Evolutionary conservation across 2,329 filamentous ascomycete genomes (phyloP).

Genomic region (Sarocladiaceae sp.): DNA sequence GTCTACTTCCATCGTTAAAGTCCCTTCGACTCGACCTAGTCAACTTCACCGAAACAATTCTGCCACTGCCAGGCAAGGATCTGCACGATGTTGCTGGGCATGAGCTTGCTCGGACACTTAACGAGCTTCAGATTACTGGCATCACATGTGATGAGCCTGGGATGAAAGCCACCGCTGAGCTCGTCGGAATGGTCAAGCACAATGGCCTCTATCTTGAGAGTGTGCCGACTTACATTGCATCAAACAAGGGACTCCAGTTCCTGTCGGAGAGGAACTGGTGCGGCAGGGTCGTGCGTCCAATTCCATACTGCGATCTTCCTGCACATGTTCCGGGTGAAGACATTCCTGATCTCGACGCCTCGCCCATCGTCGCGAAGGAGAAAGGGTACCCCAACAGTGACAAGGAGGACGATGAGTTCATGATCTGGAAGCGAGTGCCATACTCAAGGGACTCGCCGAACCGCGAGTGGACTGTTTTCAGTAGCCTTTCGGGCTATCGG

Average conservation of each 20-base stretch:
- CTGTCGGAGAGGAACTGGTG: constrained; percentile 36
- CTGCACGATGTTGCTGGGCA: constrained; percentile 50
- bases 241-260: constrained; percentile 31
- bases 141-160: constrained; percentile 46
- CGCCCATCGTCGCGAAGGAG: no score
- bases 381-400: neutral
- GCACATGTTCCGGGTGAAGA: no score
- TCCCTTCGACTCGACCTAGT: constrained; percentile 49
- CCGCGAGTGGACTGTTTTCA: constrained; percentile 47
- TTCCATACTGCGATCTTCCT: neutral
- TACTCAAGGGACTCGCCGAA: constrained; percentile 31
- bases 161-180: constrained; percentile 40
- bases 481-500: constrained; percentile 31
- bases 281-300: constrained; percentile 33
- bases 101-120: constrained; percentile 47
- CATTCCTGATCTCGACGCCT: no score
- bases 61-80: constrained; percentile 41
- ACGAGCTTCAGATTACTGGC: constrained; percentile 50
- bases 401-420: constrained; percentile 27
- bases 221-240: constrained; percentile 37
- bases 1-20: constrained; percentile 43
- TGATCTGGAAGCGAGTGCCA: constrained; percentile 50
- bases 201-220: constrained; percentile 48
- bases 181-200: constrained; percentile 49
- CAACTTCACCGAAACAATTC: constrained; percentile 45